Evolutionary conservation across 2,329 filamentous ascomycete genomes (phyloP).

Genomic region (Colletotrichum zoysiae): DNA sequence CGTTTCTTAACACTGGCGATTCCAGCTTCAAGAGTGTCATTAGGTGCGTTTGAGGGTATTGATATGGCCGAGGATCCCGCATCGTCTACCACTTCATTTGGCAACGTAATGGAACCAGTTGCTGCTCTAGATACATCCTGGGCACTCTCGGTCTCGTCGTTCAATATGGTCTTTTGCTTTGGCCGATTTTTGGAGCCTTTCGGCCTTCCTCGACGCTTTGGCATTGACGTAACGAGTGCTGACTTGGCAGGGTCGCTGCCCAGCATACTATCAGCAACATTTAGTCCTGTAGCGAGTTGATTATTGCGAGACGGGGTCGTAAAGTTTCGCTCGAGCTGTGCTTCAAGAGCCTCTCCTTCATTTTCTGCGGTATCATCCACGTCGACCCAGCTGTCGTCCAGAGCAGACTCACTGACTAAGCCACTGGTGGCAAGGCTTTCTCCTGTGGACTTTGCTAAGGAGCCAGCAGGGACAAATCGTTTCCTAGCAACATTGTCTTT

Average conservation of each 20-base stretch:
- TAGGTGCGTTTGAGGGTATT: background rate
- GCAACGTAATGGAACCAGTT: background rate
- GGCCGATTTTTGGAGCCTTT: conserved; percentile 44
- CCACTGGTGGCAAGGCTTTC: background rate
- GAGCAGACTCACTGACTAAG: conserved; percentile 9
- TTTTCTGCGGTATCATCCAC: conserved; percentile 53
- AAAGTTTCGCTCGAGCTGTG: background rate
- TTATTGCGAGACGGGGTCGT: background rate
- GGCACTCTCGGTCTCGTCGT: background rate
- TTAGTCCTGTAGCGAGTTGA: background rate
- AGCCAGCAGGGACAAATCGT: background rate
- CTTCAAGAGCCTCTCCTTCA: conserved; percentile 30
- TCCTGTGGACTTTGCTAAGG: background rate
- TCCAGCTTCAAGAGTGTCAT: conserved; percentile 23
- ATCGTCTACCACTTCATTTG: background rate
- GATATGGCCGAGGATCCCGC: background rate
- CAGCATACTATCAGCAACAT: background rate
- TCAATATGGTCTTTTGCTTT: conserved; percentile 1
- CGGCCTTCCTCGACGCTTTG: conserved; percentile 43
- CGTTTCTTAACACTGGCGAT: conserved; percentile 53
- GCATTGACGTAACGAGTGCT: conserved; percentile 36
- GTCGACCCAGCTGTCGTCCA: conserved; percentile 61
- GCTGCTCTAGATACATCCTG: background rate
- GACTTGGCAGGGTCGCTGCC: background rate
- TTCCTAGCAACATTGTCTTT: conserved; percentile 49